Evolutionary conservation across 2,329 filamentous ascomycete genomes (phyloP), one percentile per base, ranked within the genome.

Genomic region (Diaporthe amygdali): DNA sequence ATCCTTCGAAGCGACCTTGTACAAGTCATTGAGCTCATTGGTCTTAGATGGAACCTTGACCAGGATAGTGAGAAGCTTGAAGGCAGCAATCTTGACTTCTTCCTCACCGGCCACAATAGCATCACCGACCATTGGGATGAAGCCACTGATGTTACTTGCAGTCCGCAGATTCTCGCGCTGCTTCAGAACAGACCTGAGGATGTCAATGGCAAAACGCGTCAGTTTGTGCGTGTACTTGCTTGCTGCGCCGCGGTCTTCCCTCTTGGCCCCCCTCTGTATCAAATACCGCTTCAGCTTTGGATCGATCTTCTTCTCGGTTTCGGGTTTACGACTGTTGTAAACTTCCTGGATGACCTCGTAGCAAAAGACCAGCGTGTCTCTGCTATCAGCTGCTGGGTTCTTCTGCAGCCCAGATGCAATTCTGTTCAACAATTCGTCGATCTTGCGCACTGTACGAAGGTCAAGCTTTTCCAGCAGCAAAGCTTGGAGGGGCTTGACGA

Each of bases 271-370:
- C 78, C 92, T 93, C 77, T 95, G 94, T 34, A 97, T 87, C 10
- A 98, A 85, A 77, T 96, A 98, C 69, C 92, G 91, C 78, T 88
- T 91, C 55, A 91, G 85, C 73, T 87, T 88, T 20, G 89, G 88
- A 75, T 93, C 89, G 9, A 90, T 82, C 76, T 88, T 89, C n/a
- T 82, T 81, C 74, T 86, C 84, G 25, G 80, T 83, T 77, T 84
- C 79, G 9, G 84, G 85, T 75, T 85, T 88, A 68, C 87, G 85
- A 71, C 88, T 89, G 72, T 89, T 89, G 80, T 97, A 97, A 0
- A 94, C 93, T 74, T 95, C 92, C 78, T 97, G 93, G 49, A 98
- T 93, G 56, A 98, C 89, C 80, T 98, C 94, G 79, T 97, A 98
- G 80, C 95, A 97, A 81, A 99, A 98, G 0, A 97, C 84, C n/a